Percentiles rank a stretch among this genome's conserved stretches.
These are phyloP conservation scores for Mallotus nudiflorus DNA, from an alignment of 345 rosid genomes.

Conservation along the genomic window DNA sequence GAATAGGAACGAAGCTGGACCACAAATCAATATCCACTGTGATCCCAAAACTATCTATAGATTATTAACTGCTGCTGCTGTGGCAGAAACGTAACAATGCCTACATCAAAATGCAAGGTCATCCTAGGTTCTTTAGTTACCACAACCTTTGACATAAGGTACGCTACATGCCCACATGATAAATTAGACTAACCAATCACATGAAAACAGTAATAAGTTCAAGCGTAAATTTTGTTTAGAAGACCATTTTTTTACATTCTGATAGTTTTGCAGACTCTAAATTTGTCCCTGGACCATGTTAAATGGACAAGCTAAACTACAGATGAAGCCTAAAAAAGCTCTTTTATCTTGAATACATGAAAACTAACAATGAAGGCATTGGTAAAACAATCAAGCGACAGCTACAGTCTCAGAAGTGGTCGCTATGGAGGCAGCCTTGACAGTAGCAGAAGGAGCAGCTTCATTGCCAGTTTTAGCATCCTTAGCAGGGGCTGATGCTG, in stretches of 20 bases:
- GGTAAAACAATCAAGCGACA: slow-evolving; percentile 40
- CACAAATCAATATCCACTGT: neutral
- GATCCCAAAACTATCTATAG: neutral
- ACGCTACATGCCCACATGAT: neutral
- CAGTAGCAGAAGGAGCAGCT: slow-evolving; percentile 17
- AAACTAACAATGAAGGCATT: slow-evolving; percentile 1
- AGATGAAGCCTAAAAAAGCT: neutral
- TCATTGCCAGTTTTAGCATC: slow-evolving; percentile 32
- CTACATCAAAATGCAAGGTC: neutral
- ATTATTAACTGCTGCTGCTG: neutral
- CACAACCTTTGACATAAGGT: too few relatives aligned
- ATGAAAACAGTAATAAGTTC: too few relatives aligned
- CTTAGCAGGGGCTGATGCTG: slow-evolving; percentile 31
- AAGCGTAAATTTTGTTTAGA: neutral
- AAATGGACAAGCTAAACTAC: slow-evolving; percentile 8
- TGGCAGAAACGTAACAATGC: neutral
- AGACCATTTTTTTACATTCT: slow-evolving; percentile 9
- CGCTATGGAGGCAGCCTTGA: slow-evolving; percentile 22
- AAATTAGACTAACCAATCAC: neutral
- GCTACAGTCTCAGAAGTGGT: slow-evolving; percentile 42
- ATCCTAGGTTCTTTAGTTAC: too few relatives aligned
- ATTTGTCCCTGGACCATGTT: too few relatives aligned
- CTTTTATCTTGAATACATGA: slow-evolving; percentile 1
- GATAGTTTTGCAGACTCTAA: too few relatives aligned
- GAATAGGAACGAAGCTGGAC: neutral